Conservation (phyloP, 2,329 filamentous ascomycete genomes). For the Colletotrichum cuscutae region DNA sequence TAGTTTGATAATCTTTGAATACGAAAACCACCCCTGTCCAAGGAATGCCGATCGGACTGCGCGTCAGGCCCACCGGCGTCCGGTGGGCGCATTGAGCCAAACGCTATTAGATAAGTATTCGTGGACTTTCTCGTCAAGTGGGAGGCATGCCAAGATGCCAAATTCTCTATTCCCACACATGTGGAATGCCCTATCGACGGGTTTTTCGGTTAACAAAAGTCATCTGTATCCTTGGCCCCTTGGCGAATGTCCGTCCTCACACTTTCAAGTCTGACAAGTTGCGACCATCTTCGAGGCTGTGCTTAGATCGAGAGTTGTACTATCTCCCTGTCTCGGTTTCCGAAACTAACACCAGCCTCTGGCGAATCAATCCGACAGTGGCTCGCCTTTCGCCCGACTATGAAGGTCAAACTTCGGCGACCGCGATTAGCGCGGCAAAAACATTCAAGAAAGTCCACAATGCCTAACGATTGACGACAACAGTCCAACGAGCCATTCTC, state of each 20-base stretch:
- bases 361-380: neutral
- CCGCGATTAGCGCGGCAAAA: too few relatives aligned
- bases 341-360: neutral
- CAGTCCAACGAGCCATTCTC: too few relatives aligned
- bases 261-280: neutral
- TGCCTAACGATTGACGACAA: too few relatives aligned
- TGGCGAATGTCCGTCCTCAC: neutral
- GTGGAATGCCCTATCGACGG: neutral
- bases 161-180: neutral
- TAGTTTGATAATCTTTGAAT: neutral
- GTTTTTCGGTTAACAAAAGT: neutral
- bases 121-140: slow-evolving; percentile 1
- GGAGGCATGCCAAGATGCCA: neutral
- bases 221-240: neutral
- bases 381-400: neutral
- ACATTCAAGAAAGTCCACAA: too few relatives aligned
- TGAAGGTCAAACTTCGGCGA: neutral
- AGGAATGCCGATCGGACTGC: neutral
- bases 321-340: neutral
- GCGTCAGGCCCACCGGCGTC: slow-evolving; percentile 3
- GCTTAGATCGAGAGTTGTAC: neutral
- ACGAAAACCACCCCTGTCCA: neutral
- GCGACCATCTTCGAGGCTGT: neutral
- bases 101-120: neutral
- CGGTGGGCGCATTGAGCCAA: neutral